Conservation (phyloP, 495 filamentous ascomycete species). For the Talaromyces wortmannii region DNA sequence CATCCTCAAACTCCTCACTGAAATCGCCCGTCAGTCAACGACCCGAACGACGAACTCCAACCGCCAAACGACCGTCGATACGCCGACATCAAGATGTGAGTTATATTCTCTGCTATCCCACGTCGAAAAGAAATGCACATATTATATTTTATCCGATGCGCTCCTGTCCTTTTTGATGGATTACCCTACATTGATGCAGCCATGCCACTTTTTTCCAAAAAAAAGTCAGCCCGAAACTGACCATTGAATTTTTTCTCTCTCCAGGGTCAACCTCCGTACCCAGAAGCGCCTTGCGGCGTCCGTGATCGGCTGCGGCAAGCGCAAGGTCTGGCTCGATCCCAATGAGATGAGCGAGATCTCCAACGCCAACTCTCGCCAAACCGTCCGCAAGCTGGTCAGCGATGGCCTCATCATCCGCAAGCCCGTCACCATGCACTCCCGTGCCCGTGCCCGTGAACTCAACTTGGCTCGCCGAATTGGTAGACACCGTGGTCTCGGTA, state of each 20-base stretch:
- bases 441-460: slow-evolving; percentile 86
- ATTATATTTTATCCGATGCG: neutral
- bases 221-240: neutral
- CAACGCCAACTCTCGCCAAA: slow-evolving; percentile 99
- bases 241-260: slow-evolving; percentile 11
- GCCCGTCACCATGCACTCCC: slow-evolving; percentile 99
- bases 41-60: slow-evolving; percentile 42
- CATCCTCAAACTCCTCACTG: slow-evolving; percentile 39
- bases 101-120: slow-evolving; percentile 17
- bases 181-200: neutral
- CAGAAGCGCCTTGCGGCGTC: slow-evolving; percentile 99
- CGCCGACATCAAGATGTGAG: slow-evolving; percentile 51
- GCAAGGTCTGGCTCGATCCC: slow-evolving; percentile 99
- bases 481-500: slow-evolving; percentile 97
- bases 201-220: neutral
- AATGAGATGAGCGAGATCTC: slow-evolving; percentile 99
- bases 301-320: slow-evolving; percentile 96
- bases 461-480: slow-evolving; percentile 84
- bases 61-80: slow-evolving; percentile 48
- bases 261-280: slow-evolving; percentile 97
- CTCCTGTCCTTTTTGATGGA: slow-evolving; percentile 1
- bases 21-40: slow-evolving; percentile 29
- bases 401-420: slow-evolving; percentile 99
- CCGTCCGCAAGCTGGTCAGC: slow-evolving; percentile 98
- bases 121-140: neutral